Evolutionary conservation across 2,329 filamentous ascomycete species (phyloP).

Genomic region (Akanthomyces dipterigenus): DNA sequence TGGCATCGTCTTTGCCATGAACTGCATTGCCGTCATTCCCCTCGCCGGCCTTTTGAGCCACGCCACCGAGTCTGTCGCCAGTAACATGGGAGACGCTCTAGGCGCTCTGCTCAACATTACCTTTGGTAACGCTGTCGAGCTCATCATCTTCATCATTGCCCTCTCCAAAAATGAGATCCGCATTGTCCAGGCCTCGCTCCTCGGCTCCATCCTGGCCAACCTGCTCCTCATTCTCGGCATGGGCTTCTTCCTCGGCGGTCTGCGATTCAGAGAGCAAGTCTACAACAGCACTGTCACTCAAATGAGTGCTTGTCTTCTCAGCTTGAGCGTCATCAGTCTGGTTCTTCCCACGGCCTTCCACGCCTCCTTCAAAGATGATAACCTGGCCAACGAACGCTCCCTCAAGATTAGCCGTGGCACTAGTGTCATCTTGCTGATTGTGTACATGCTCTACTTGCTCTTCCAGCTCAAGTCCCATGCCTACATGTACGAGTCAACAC

Average conservation of each 20-base stretch:
- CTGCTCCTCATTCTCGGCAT: conserved; percentile 84
- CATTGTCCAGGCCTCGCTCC: conserved; percentile 83
- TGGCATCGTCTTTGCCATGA: conserved; percentile 64
- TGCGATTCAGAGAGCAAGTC: conserved; percentile 85
- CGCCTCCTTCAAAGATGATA: conserved; percentile 65
- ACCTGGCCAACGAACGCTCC: conserved; percentile 60
- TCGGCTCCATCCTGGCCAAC: conserved; percentile 87
- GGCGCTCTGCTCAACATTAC: conserved; percentile 70
- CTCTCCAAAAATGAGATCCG: conserved; percentile 66
- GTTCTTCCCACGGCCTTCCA: conserved; percentile 89
- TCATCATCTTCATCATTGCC: conserved; percentile 54
- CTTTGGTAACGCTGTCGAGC: conserved; percentile 71
- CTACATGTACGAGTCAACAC: conserved; percentile 88
- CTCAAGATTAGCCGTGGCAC: conserved; percentile 84
- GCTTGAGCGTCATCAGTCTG: conserved; percentile 82
- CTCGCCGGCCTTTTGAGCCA: conserved; percentile 65
- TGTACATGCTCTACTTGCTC: conserved; percentile 76
- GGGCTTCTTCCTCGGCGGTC: conserved; percentile 79
- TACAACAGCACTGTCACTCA: conserved; percentile 95
- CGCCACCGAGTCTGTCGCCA: conserved; percentile 69
- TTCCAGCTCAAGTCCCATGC: conserved; percentile 91
- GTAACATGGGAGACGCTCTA: conserved; percentile 64
- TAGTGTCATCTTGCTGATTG: conserved; percentile 73
- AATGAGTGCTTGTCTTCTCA: conserved; percentile 90
- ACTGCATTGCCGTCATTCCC: conserved; percentile 69